Conservation (phyloP, 345 rosid species). For the Crucihimalaya himalaica region DNA sequence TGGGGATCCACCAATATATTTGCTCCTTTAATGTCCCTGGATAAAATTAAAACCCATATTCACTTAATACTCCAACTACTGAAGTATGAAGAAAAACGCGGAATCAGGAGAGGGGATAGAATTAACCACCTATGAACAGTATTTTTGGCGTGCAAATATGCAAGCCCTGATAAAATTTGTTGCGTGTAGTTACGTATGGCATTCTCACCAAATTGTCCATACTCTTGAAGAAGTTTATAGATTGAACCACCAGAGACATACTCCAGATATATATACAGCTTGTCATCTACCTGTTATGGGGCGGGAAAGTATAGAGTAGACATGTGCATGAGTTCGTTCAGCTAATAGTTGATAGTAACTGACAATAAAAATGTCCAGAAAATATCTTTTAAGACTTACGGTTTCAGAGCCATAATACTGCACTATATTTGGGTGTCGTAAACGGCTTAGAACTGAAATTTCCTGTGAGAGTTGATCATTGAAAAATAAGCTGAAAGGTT, state of each 20-base stretch:
- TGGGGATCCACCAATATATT: constrained; percentile 78
- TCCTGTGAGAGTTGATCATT: constrained; percentile 50
- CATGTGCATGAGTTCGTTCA: constrained; percentile 12
- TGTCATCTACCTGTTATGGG: constrained; percentile 62
- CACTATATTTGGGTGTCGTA: constrained; percentile 74
- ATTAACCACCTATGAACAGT: constrained; percentile 68
- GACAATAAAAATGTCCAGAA: constrained; percentile 1
- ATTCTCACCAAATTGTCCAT: constrained; percentile 68
- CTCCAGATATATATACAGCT: constrained; percentile 75
- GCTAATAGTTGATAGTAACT: constrained; percentile 3
- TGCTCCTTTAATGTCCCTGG: constrained; percentile 89
- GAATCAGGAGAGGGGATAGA: constrained; percentile 7
- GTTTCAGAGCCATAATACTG: constrained; percentile 81
- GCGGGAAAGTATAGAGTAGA: not conserved
- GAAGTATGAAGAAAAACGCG: constrained; percentile 11
- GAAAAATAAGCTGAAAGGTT: not conserved
- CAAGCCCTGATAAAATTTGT: constrained; percentile 79
- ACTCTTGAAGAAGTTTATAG: constrained; percentile 80
- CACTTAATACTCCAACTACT: not conserved
- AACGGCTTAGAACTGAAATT: constrained; percentile 62
- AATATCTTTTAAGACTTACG: constrained; percentile 43
- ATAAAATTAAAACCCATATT: constrained; percentile 12
- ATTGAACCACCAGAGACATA: constrained; percentile 88
- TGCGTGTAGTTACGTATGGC: constrained; percentile 77
- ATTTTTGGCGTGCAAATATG: constrained; percentile 66